These are phyloP conservation scores for Amoebophrya sp. DNA, from an alignment of 169 alveolate genomes.

Conservation along the genomic window DNA sequence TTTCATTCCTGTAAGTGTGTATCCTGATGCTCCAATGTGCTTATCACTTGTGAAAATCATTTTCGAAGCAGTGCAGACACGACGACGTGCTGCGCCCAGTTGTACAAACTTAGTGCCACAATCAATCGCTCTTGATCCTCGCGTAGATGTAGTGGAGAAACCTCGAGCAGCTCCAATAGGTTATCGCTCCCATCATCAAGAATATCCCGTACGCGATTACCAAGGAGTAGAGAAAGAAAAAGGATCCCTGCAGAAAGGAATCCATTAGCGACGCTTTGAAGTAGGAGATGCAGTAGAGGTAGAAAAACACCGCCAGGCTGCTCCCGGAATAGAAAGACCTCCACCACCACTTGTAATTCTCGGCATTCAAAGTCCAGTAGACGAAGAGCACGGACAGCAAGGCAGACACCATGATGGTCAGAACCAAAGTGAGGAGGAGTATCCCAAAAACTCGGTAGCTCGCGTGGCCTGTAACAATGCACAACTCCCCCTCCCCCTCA, in stretches of 20 bases:
- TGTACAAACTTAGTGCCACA: too few relatives aligned
- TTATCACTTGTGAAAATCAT: too few relatives aligned
- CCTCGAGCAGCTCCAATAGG: background rate
- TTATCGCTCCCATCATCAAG: background rate
- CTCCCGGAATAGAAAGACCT: background rate
- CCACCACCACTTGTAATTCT: background rate
- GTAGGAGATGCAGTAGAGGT: background rate
- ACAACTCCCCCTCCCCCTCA: too few relatives aligned
- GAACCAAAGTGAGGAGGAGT: background rate
- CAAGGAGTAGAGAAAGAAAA: background rate
- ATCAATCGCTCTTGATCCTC: background rate
- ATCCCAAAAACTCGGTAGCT: background rate
- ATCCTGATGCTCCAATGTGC: too few relatives aligned
- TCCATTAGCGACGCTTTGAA: background rate
- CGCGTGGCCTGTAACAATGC: too few relatives aligned
- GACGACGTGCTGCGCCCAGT: too few relatives aligned
- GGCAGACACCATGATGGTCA: background rate
- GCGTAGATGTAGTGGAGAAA: constrained; percentile 19
- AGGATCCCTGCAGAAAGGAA: background rate
- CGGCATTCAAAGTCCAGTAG: background rate
- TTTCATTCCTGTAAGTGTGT: too few relatives aligned
- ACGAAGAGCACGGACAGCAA: background rate
- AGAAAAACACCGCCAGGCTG: background rate
- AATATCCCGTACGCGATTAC: background rate
- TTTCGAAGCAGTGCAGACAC: too few relatives aligned